Evolutionary conservation across 768 basidiomycete genomes (phyloP).

Genomic region (Podaxis rugospora): DNA sequence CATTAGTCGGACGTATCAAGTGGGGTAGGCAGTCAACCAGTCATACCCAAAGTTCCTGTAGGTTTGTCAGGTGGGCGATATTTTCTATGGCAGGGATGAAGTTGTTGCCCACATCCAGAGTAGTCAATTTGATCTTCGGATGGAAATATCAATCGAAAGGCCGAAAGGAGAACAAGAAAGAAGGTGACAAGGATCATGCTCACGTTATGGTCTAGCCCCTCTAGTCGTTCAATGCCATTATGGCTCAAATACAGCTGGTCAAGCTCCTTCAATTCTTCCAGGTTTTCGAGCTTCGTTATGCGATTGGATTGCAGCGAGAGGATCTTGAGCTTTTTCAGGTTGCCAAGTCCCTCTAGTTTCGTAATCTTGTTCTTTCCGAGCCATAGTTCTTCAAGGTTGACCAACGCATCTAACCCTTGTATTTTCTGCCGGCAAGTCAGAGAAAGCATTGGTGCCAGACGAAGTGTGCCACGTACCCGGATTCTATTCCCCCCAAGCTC

Average conservation of each 20-base stretch:
- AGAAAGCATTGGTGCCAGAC: not conserved
- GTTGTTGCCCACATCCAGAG: slow-evolving; percentile 87
- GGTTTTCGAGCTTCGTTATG: slow-evolving; percentile 79
- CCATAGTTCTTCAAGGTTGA: slow-evolving; percentile 91
- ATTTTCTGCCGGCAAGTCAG: slow-evolving; percentile 55
- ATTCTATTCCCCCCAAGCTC: slow-evolving; percentile 94
- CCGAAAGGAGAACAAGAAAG: not conserved
- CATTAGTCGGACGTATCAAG: not conserved
- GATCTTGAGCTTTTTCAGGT: slow-evolving; percentile 72
- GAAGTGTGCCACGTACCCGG: slow-evolving; percentile 48
- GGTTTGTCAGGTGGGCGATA: slow-evolving; percentile 62
- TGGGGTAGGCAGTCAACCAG: not conserved
- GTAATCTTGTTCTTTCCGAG: slow-evolving; percentile 97
- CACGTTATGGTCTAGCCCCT: slow-evolving; percentile 85
- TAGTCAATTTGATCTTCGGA: slow-evolving; percentile 60
- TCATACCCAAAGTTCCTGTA: slow-evolving; percentile 96
- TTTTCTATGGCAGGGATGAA: slow-evolving; percentile 78
- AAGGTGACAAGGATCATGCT: slow-evolving; percentile 16
- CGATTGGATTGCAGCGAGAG: slow-evolving; percentile 93
- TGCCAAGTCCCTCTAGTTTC: slow-evolving; percentile 73
- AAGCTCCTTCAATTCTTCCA: slow-evolving; percentile 67
- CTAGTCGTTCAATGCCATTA: slow-evolving; percentile 80
- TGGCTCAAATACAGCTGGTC: slow-evolving; percentile 94
- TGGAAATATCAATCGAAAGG: not conserved
- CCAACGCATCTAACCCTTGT: slow-evolving; percentile 75